Conservation (phyloP, 2,329 filamentous ascomycete genomes). For the Mycosphaerella arachidis region DNA sequence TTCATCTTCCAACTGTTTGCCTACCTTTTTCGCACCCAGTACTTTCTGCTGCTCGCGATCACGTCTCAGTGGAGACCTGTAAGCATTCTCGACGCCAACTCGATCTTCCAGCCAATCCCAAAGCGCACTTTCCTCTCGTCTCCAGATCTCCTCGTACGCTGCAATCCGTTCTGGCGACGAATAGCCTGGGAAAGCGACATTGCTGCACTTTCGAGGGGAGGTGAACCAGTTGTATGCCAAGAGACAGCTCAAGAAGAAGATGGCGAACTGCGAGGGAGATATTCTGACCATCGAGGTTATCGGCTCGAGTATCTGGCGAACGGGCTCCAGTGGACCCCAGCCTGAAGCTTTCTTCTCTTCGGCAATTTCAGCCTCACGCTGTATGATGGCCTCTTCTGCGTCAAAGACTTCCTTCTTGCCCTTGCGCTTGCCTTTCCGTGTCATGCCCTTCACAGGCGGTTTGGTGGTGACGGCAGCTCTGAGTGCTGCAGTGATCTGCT, state of each 20-base stretch:
- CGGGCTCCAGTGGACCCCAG: constrained; percentile 80
- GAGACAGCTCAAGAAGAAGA: constrained; percentile 68
- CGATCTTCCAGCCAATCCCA: constrained; percentile 94
- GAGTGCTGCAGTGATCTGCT: constrained; percentile 70
- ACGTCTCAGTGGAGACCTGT: constrained; percentile 17
- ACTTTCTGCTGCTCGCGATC: constrained; percentile 26
- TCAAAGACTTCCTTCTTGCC: constrained; percentile 51
- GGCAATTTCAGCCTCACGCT: constrained; percentile 27
- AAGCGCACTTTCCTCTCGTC: constrained; percentile 76
- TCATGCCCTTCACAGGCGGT: constrained; percentile 47
- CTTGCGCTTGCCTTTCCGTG: constrained; percentile 43
- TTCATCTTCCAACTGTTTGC: constrained; percentile 44
- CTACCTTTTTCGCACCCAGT: constrained; percentile 23
- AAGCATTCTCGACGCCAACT: constrained; percentile 61
- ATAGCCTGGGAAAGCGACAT: constrained; percentile 38
- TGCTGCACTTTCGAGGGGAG: constrained; percentile 28
- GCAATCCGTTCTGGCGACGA: constrained; percentile 62
- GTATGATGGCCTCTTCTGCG: constrained; percentile 39
- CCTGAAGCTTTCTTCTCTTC: constrained; percentile 39
- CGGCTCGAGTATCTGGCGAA: constrained; percentile 66
- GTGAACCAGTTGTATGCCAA: constrained; percentile 66
- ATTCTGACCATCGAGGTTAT: constrained; percentile 65
- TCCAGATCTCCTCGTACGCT: constrained; percentile 92
- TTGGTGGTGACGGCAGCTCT: constrained; percentile 68
- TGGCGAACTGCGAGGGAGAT: constrained; percentile 70